These are phyloP conservation scores for Mycosphaerella arachidis DNA, from an alignment of 2,329 filamentous ascomycete species.

Conservation along the genomic window DNA sequence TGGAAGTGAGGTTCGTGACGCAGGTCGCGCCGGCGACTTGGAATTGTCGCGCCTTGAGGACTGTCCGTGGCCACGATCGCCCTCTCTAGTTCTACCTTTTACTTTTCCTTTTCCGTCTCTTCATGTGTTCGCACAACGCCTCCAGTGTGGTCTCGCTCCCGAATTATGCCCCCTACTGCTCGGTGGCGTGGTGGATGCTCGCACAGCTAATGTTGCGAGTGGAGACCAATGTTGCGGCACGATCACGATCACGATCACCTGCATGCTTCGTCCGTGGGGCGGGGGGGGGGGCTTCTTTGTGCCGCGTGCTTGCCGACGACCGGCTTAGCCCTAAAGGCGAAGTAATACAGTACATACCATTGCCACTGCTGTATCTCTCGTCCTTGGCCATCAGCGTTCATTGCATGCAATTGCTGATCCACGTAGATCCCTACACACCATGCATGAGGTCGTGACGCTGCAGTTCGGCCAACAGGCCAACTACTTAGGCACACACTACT, in stretches of 20 bases:
- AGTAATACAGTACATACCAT: no score
- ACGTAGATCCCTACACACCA: constrained; percentile 35
- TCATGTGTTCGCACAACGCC: neutral
- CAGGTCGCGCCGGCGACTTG: neutral
- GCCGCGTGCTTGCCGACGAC: no score
- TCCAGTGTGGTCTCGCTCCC: neutral
- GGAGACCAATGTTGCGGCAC: no score
- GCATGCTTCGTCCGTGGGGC: no score
- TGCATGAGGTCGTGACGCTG: constrained; percentile 93
- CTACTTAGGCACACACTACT: constrained; percentile 92
- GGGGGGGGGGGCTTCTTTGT: no score
- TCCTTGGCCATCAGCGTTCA: no score
- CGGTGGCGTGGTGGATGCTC: neutral
- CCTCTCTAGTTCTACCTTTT: no score
- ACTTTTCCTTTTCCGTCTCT: neutral
- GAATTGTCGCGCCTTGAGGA: neutral
- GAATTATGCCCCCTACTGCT: neutral
- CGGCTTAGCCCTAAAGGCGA: no score
- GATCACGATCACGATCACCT: no score
- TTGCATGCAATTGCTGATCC: no score
- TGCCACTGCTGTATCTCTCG: no score
- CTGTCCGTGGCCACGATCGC: neutral
- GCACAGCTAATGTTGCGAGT: no score
- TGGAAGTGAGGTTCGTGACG: neutral
- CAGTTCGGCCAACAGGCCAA: constrained; percentile 93